phyloP scores from a whole-genome alignment of 2,329 filamentous ascomycete species.

The Aspergillus unguis region DNA sequence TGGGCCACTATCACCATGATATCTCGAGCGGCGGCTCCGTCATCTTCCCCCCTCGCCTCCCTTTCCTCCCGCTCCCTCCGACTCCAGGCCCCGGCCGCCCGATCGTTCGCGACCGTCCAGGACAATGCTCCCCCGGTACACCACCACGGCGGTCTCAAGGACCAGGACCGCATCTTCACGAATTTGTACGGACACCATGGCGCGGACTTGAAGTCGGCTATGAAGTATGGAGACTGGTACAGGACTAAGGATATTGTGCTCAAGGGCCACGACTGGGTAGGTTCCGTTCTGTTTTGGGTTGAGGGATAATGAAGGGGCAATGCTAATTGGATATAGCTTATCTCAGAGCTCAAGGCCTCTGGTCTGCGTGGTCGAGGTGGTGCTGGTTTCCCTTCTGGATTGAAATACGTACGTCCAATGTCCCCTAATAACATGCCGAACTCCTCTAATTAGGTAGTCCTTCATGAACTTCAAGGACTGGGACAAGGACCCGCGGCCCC shows the following conservation, averaged over 20 bases:
- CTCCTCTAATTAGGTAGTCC: slow-evolving; percentile 56
- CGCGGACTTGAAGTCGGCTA: slow-evolving; percentile 84
- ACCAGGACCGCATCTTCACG: slow-evolving; percentile 98
- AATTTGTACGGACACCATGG: slow-evolving; percentile 95
- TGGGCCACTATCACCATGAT: slow-evolving; percentile 43
- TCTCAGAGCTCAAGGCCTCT: slow-evolving; percentile 94
- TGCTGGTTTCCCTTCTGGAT: slow-evolving; percentile 93
- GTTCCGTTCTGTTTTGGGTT: slow-evolving; percentile 2
- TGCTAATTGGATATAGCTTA: slow-evolving; percentile 62
- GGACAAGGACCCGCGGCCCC: slow-evolving; percentile 95
- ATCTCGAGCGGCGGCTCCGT: slow-evolving; percentile 46
- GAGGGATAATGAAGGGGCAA: background rate
- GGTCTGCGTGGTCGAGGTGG: slow-evolving; percentile 93
- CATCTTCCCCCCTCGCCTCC: slow-evolving; percentile 39
- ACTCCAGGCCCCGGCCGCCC: slow-evolving; percentile 42
- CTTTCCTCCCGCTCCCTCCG: slow-evolving; percentile 42
- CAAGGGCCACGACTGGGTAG: slow-evolving; percentile 93
- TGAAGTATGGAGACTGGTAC: slow-evolving; percentile 99
- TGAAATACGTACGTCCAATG: slow-evolving; percentile 84
- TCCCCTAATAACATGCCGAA: background rate
- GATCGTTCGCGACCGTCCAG: slow-evolving; percentile 78
- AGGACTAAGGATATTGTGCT: slow-evolving; percentile 98
- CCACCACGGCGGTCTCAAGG: slow-evolving; percentile 81
- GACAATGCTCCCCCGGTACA: slow-evolving; percentile 59
- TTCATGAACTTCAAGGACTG: slow-evolving; percentile 99